A percentile compares a stretch with the other conserved stretches of the same genome.
These are phyloP conservation scores for Mycosphaerella sp. DNA, from an alignment of 2,329 filamentous ascomycete genomes.

Conservation along the genomic window DNA sequence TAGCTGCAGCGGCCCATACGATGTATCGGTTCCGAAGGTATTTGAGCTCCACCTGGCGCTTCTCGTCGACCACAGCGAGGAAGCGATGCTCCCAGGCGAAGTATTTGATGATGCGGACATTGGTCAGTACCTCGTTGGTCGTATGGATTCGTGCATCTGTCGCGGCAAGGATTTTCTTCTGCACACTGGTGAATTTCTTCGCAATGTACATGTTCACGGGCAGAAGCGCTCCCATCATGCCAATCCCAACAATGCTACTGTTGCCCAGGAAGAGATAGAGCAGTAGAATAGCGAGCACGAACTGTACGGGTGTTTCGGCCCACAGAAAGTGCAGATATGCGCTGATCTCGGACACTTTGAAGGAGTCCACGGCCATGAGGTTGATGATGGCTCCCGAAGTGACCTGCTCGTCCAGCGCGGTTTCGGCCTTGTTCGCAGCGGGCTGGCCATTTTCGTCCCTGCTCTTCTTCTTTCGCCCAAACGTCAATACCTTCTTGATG, in stretches of 20 bases:
- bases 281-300: slow-evolving; percentile 70
- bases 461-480: slow-evolving; percentile 55
- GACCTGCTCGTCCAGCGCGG: slow-evolving; percentile 52
- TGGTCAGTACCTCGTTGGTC: slow-evolving; percentile 94
- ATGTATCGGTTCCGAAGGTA: slow-evolving; percentile 77
- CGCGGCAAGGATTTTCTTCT: slow-evolving; percentile 84
- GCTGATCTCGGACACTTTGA: slow-evolving; percentile 93
- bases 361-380: slow-evolving; percentile 98
- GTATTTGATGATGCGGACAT: slow-evolving; percentile 98
- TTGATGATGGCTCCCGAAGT: slow-evolving; percentile 99
- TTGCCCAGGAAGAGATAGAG: slow-evolving; percentile 86
- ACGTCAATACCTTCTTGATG: slow-evolving; percentile 44
- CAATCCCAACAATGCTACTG: slow-evolving; percentile 87
- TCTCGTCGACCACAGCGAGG: slow-evolving; percentile 78
- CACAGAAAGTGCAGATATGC: slow-evolving; percentile 96
- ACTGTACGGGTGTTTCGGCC: slow-evolving; percentile 82
- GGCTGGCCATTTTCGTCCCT: slow-evolving; percentile 35
- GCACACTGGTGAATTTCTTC: slow-evolving; percentile 73
- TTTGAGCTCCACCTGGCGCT: slow-evolving; percentile 69
- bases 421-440: slow-evolving; percentile 27
- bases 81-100: slow-evolving; percentile 98
- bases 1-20: slow-evolving; percentile 85
- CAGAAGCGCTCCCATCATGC: slow-evolving; percentile 81
- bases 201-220: slow-evolving; percentile 88
- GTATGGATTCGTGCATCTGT: slow-evolving; percentile 95